Evolutionary conservation across 352 stramenopile genomes (phyloP).

Genomic region (Phytophthora palmivora): DNA sequence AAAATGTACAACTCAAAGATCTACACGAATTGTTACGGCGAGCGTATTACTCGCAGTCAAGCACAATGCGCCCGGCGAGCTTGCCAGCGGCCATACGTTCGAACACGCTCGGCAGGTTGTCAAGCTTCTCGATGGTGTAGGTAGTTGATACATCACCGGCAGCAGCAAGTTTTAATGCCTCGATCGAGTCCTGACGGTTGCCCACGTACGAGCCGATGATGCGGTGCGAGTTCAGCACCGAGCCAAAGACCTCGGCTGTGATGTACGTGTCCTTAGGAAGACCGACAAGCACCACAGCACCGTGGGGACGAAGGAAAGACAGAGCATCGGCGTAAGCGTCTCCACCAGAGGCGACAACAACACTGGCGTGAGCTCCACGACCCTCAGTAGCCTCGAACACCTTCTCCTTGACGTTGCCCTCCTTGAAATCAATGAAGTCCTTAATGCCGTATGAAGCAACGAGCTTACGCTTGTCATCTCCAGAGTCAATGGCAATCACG

Average conservation of each 20-base stretch:
- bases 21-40: conserved; percentile 2
- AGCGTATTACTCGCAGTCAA: conserved; percentile 52
- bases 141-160: conserved; percentile 53
- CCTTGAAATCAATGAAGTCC: conserved; percentile 73
- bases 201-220: conserved; percentile 65
- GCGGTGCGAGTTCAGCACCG: conserved; percentile 49
- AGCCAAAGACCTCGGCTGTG: conserved; percentile 42
- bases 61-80: conserved; percentile 51
- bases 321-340: conserved; percentile 56
- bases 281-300: conserved; percentile 71
- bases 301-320: conserved; percentile 65
- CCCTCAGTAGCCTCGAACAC: conserved; percentile 47
- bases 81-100: conserved; percentile 52
- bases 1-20: conserved; percentile 29
- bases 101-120: conserved; percentile 53
- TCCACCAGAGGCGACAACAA: conserved; percentile 75
- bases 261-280: conserved; percentile 62
- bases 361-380: conserved; percentile 61
- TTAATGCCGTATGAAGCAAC: conserved; percentile 66
- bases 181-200: conserved; percentile 62
- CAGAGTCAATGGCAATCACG: conserved; percentile 75
- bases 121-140: conserved; percentile 50
- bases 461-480: conserved; percentile 63
- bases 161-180: conserved; percentile 58
- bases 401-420: conserved; percentile 52